Evolutionary conservation across 495 filamentous ascomycete genomes (phyloP).

Genomic region (Letharia columbiana): DNA sequence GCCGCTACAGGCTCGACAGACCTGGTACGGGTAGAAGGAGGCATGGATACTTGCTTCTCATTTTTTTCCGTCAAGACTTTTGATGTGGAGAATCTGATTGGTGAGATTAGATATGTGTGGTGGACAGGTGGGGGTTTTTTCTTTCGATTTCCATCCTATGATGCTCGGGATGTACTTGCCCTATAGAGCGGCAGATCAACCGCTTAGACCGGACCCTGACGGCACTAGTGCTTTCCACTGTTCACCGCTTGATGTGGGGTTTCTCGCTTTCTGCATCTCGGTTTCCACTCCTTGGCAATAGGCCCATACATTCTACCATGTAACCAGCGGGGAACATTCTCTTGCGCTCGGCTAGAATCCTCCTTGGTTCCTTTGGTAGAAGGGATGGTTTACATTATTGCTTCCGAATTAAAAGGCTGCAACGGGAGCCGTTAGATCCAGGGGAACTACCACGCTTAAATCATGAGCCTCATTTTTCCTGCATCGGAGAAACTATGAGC

Average conservation of each 20-base stretch:
- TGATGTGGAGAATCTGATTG: not conserved
- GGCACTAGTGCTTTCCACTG: not conserved
- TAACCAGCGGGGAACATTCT: not conserved
- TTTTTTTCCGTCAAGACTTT: not conserved
- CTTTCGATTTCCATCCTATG: too few relatives aligned
- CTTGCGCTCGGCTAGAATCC: not conserved
- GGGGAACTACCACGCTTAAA: slow-evolving; percentile 4
- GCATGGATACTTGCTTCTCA: not conserved
- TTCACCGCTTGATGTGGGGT: not conserved
- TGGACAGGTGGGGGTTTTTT: too few relatives aligned
- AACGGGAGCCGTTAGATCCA: slow-evolving; percentile 7
- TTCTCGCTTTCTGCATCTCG: not conserved
- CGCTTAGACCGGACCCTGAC: not conserved
- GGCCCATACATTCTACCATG: not conserved
- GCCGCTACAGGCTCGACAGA: slow-evolving; percentile 6
- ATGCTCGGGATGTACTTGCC: not conserved
- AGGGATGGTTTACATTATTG: not conserved
- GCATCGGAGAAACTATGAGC: slow-evolving; percentile 2
- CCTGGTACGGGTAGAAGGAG: slow-evolving; percentile 7
- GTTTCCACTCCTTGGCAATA: too few relatives aligned
- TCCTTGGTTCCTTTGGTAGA: not conserved
- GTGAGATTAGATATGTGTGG: not conserved
- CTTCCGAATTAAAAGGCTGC: not conserved
- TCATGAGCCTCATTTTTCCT: slow-evolving; percentile 5
- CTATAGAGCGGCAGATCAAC: slow-evolving; percentile 2